Evolutionary conservation across 768 basidiomycete genomes (phyloP).

Genomic region (Auricularia heimuer): DNA sequence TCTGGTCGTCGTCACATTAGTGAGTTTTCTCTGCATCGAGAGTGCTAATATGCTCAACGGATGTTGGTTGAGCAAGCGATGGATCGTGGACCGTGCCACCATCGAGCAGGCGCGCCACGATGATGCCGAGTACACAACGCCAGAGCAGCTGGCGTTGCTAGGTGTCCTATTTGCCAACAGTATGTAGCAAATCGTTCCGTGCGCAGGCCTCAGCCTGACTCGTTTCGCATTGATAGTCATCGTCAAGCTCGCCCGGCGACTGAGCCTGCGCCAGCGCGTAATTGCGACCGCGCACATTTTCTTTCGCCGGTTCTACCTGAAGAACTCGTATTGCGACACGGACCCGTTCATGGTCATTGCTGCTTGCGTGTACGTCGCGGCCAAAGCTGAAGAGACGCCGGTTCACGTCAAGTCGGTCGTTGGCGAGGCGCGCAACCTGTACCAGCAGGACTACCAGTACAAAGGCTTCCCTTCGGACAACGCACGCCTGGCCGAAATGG

Average conservation of each 20-base stretch:
- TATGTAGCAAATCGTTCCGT: conserved; percentile 19
- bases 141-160: conserved; percentile 70
- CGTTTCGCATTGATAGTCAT: conserved; percentile 42
- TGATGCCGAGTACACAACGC: conserved; percentile 71
- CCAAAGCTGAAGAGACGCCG: conserved; percentile 94
- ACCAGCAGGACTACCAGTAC: conserved; percentile 58
- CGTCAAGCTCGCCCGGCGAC: conserved; percentile 75
- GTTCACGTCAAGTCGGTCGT: conserved; percentile 91
- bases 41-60: conserved; percentile 8
- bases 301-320: conserved; percentile 94
- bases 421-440: conserved; percentile 67
- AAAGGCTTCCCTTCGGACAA: conserved; percentile 83
- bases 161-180: conserved; percentile 84
- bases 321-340: conserved; percentile 91
- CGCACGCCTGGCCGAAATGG: conserved; percentile 94
- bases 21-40: conserved; percentile 27
- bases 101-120: conserved; percentile 63
- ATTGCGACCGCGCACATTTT: conserved; percentile 93
- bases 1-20: conserved; percentile 90
- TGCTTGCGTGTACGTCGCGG: conserved; percentile 91
- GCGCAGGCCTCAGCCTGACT: no score
- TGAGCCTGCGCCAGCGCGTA: conserved; percentile 76
- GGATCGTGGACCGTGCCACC: conserved; percentile 77
- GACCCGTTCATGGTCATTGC: conserved; percentile 90
- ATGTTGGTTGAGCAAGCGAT: conserved; percentile 58